Conservation (phyloP, 2,329 filamentous ascomycete species). For the Phialophora chinensis region DNA sequence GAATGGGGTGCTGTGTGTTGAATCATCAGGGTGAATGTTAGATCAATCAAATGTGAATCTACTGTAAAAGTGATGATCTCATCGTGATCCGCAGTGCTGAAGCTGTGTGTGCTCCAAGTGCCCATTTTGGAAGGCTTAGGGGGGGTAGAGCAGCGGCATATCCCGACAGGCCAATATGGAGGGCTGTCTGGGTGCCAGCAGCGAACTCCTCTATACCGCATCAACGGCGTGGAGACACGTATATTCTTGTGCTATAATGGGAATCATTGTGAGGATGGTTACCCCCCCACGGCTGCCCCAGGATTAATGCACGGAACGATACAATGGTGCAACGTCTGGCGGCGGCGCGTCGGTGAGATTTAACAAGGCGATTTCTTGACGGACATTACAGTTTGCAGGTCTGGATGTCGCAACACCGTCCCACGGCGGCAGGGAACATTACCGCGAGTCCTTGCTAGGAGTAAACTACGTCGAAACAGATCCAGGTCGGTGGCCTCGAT, state of each 20-base stretch:
- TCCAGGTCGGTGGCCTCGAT: neutral
- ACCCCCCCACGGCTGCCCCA: neutral
- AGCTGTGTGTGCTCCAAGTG: neutral
- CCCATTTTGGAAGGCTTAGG: neutral
- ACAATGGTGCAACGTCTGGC: neutral
- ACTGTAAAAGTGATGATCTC: neutral
- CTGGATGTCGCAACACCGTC: neutral
- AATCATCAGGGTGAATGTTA: too few species aligned
- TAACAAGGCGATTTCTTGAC: neutral
- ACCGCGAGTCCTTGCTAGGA: neutral
- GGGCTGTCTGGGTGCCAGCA: too few species aligned
- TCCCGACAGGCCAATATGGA: neutral
- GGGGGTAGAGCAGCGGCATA: neutral
- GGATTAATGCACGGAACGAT: neutral
- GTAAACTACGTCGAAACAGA: neutral
- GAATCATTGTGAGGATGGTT: neutral
- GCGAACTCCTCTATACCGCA: neutral
- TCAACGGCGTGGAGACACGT: neutral
- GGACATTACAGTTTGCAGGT: neutral
- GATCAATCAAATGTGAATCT: neutral
- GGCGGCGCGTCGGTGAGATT: neutral
- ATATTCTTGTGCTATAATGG: neutral
- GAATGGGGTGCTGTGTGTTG: neutral
- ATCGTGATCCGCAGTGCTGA: neutral
- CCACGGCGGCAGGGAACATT: neutral